phyloP scores from a whole-genome alignment of 2,329 filamentous ascomycete species.

The Diaporthe humulicola region DNA sequence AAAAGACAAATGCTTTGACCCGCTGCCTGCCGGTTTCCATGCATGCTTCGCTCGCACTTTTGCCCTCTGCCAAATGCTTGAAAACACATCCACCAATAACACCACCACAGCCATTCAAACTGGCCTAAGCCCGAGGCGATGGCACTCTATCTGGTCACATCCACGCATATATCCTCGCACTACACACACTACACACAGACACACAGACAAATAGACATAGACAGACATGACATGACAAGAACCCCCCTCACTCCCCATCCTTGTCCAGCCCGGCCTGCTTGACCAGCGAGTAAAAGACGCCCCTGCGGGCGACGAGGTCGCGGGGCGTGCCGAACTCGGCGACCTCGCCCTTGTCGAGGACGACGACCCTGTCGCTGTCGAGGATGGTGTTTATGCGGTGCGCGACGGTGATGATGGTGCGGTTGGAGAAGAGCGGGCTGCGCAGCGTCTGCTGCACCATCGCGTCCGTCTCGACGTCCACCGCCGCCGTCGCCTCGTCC shows the following conservation, averaged over 20 bases:
- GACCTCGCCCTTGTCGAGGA: slow-evolving; percentile 90
- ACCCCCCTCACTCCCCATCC: slow-evolving; percentile 49
- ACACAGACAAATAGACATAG: neutral
- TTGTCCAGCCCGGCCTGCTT: slow-evolving; percentile 85
- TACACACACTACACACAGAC: neutral
- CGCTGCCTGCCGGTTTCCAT: slow-evolving; percentile 32
- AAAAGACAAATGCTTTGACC: slow-evolving; percentile 19
- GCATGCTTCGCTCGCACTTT: slow-evolving; percentile 34
- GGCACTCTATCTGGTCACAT: slow-evolving; percentile 3
- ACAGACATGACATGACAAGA: too few relatives aligned
- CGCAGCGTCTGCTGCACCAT: slow-evolving; percentile 75
- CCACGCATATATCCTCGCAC: neutral
- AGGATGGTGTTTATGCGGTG: slow-evolving; percentile 99
- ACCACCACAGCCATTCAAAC: neutral
- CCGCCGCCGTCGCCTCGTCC: slow-evolving; percentile 91
- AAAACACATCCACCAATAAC: slow-evolving; percentile 5
- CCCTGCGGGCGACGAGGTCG: slow-evolving; percentile 80
- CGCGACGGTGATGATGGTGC: slow-evolving; percentile 98
- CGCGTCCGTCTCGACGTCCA: slow-evolving; percentile 77
- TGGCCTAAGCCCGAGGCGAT: slow-evolving; percentile 1
- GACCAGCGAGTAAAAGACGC: slow-evolving; percentile 90
- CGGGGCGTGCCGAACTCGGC: slow-evolving; percentile 92
- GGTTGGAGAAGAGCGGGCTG: slow-evolving; percentile 81
- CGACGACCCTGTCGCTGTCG: slow-evolving; percentile 88
- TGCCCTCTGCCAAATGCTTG: slow-evolving; percentile 14